A percentile compares a stretch with the other conserved stretches of the same genome.
phyloP scores from a whole-genome alignment of 176 grass and related monocot genomes.

The Triticum timopheevii region DNA sequence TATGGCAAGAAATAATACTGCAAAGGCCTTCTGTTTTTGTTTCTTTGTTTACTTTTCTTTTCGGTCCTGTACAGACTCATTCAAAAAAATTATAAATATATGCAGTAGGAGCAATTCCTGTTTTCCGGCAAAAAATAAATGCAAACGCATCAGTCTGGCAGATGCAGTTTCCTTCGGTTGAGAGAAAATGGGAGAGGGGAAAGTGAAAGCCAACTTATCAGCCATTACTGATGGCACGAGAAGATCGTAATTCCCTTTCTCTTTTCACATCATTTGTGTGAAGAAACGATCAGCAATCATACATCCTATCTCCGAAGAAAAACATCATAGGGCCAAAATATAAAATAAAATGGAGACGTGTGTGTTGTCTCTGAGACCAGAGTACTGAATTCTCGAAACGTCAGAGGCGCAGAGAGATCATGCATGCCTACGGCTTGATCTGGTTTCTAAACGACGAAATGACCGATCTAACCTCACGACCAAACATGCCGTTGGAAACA shows the following conservation, averaged over 20 bases:
- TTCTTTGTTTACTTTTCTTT: neutral
- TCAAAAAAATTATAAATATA: neutral
- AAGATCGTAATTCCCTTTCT: neutral
- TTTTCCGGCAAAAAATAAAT: neutral
- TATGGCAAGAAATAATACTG: neutral
- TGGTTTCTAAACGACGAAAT: neutral
- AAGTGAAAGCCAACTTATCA: conserved; percentile 7
- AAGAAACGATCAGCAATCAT: neutral
- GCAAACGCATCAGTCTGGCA: neutral
- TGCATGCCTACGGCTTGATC: neutral
- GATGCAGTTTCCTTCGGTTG: neutral
- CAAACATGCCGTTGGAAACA: neutral
- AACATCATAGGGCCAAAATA: too few species aligned
- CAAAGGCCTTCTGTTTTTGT: neutral
- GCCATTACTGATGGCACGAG: neutral
- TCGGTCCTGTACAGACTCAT: neutral
- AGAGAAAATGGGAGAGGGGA: neutral
- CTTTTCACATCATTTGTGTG: neutral
- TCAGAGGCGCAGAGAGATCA: neutral
- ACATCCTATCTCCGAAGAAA: neutral
- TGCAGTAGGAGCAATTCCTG: neutral
- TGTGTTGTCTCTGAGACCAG: neutral
- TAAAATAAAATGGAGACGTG: neutral
- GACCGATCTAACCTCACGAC: neutral
- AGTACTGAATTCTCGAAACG: neutral